A percentile compares a stretch with the other conserved stretches of the same genome.
Conservation (phyloP, 441 rosid species). For the Dalechampia spathulata region DNA sequence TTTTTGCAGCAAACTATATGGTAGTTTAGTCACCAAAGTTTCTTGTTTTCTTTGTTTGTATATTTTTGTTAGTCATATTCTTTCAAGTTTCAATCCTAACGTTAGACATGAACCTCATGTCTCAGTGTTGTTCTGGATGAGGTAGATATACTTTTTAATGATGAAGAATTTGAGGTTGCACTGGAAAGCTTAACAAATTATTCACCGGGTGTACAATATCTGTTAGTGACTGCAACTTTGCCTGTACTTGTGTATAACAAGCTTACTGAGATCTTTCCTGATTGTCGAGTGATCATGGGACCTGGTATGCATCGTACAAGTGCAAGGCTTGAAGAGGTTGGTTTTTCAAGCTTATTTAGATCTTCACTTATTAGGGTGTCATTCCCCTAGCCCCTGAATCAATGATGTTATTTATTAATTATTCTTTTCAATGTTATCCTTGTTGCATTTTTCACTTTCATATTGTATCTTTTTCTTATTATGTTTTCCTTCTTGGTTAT, state of each 20-base stretch:
- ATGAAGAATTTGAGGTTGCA: constrained; percentile 71
- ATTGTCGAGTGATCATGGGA: constrained; percentile 81
- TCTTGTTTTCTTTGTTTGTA: too few relatives aligned
- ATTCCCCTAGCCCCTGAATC: too few relatives aligned
- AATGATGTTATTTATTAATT: too few relatives aligned
- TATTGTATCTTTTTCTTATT: too few relatives aligned
- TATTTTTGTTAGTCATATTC: too few relatives aligned
- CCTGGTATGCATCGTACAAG: constrained; percentile 86
- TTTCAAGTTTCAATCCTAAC: background rate
- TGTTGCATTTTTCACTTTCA: too few relatives aligned
- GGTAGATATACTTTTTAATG: constrained; percentile 75
- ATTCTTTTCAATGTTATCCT: too few relatives aligned
- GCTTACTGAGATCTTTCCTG: constrained; percentile 73
- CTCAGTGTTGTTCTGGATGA: constrained; percentile 86
- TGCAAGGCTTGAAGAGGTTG: constrained; percentile 78
- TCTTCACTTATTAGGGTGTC: too few relatives aligned
- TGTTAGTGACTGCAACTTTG: constrained; percentile 87
- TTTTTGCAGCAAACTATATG: too few relatives aligned
- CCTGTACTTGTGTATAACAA: constrained; percentile 77
- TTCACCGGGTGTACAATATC: constrained; percentile 71
- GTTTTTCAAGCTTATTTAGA: constrained; percentile 6
- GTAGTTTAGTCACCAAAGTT: too few relatives aligned
- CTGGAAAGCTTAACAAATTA: constrained; percentile 61
- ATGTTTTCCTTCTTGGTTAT: too few relatives aligned
- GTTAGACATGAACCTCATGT: constrained; percentile 11